Conservation (phyloP, 495 filamentous ascomycete genomes). For the Symbiotaphrina buchneri region DNA sequence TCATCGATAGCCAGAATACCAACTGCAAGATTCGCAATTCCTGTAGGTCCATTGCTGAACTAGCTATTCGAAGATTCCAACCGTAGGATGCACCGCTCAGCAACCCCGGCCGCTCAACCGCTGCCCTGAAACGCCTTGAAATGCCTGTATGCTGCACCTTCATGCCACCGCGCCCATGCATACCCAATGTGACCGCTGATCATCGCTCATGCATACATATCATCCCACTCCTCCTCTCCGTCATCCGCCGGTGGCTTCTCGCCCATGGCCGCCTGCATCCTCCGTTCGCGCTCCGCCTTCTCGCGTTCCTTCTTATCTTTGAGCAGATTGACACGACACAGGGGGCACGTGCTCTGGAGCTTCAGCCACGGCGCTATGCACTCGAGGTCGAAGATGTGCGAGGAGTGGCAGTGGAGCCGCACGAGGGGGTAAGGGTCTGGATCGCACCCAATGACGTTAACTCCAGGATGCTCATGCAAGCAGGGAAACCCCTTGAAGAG, state of each 20-base stretch:
- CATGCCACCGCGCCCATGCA: too few species aligned
- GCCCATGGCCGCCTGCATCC: background rate
- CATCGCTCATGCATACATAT: constrained; percentile 39
- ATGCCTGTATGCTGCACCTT: too few species aligned
- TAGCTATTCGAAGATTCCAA: too few species aligned
- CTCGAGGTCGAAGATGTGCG: constrained; percentile 77
- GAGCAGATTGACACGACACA: constrained; percentile 60
- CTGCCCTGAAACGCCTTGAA: too few species aligned
- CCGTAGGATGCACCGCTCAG: too few species aligned
- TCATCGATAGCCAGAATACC: too few species aligned
- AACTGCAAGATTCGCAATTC: too few species aligned
- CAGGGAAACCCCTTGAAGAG: too few species aligned
- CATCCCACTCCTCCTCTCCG: constrained; percentile 46
- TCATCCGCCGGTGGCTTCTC: constrained; percentile 31
- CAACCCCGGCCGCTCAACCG: too few species aligned
- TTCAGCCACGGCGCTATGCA: constrained; percentile 87
- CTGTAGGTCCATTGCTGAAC: too few species aligned
- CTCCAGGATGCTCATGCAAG: too few species aligned
- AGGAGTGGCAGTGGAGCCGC: constrained; percentile 58
- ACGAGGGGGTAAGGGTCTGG: constrained; percentile 53
- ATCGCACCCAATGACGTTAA: background rate
- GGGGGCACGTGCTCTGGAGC: constrained; percentile 70
- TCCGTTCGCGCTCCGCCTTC: constrained; percentile 10
- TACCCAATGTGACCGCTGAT: background rate
- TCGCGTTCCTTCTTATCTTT: constrained; percentile 26